Base-by-base conservation (phyloP, 2,329 filamentous ascomycete genomes). In the Microdochium paspali region DNA sequence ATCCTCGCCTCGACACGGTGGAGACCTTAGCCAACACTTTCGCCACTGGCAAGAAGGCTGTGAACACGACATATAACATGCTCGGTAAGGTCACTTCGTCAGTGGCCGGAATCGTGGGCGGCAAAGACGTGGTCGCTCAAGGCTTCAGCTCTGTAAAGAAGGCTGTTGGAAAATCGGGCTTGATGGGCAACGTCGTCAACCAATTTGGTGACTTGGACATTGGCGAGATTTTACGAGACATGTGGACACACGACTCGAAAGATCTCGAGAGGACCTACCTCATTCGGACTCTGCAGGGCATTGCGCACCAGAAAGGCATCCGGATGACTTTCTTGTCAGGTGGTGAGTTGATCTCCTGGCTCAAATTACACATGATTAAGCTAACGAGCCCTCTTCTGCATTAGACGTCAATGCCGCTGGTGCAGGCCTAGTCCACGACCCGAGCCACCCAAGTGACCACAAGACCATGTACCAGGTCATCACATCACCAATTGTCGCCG, bases 391-490 rank as follows among this genome's bases (percentile, higher is more conserved):
- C 35, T 3, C 18, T 7, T 12, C 23, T 44, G 5, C 53, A n/a
- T n/a, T n/a, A 84, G 83, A 86, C 59, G 91, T 97, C 63, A 93
- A 91, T 65, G 86, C 83, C 58, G 90, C 87, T 54, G 93, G 93
- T 54, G 93, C 93, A 21, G 93, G 93, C 49, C 78, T 98, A 10
- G 82, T 98, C 2, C 93, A 98, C 66, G 93, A 98, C 66, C 93
- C 93, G 0, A 79, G 85, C 20, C 88, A 93, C 63, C 91, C 91
- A 1, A 82, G 81, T 32, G 90, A 97, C 66, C 90, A 97, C 76
- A 98, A 97, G 70, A 96, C 93, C 24, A 98, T 98, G 91, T 98
- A 97, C 70, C 93, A 98, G 66, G 79, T 98, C 63, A 96, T 97
- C 63, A 85, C 90, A 2, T 90, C 90, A 3, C 84, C 90, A 6